phyloP scores from a whole-genome alignment of 1,139 yeast genomes.

The Magnusiomyces sp. region DNA sequence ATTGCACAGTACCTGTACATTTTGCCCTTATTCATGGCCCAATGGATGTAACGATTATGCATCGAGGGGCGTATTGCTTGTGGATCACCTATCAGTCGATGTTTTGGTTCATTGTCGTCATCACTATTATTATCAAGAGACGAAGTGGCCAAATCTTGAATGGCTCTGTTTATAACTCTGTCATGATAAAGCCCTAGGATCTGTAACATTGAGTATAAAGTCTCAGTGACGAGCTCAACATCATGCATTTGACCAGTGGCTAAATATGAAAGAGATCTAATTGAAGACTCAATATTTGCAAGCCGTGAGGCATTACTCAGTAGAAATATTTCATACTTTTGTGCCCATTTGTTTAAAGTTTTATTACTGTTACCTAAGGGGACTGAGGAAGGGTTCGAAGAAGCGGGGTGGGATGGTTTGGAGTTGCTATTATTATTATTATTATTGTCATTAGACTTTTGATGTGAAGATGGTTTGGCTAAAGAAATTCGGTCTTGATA shows the following conservation, averaged over 20 bases:
- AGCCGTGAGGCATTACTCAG: slow-evolving; percentile 34
- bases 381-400: too few relatives aligned
- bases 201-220: slow-evolving; percentile 29
- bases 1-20: slow-evolving; percentile 29
- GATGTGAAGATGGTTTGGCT: neutral
- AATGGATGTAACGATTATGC: slow-evolving; percentile 32
- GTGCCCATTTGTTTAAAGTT: slow-evolving; percentile 18
- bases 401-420: neutral
- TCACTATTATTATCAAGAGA: neutral
- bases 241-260: slow-evolving; percentile 37
- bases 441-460: neutral
- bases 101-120: slow-evolving; percentile 5
- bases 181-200: slow-evolving; percentile 35
- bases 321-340: slow-evolving; percentile 26
- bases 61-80: slow-evolving; percentile 21
- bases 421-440: neutral
- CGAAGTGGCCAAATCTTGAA: slow-evolving; percentile 18
- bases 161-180: slow-evolving; percentile 29
- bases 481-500: neutral
- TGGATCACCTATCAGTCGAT: slow-evolving; percentile 4
- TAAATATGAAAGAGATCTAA: slow-evolving; percentile 32
- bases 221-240: slow-evolving; percentile 33
- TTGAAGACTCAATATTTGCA: slow-evolving; percentile 32
- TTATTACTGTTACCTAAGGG: too few relatives aligned
- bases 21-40: slow-evolving; percentile 19